Evolutionary conservation across 2,329 filamentous ascomycete genomes (phyloP), one percentile per base, ranked within the genome.

Genomic region (Monascus ruber): DNA sequence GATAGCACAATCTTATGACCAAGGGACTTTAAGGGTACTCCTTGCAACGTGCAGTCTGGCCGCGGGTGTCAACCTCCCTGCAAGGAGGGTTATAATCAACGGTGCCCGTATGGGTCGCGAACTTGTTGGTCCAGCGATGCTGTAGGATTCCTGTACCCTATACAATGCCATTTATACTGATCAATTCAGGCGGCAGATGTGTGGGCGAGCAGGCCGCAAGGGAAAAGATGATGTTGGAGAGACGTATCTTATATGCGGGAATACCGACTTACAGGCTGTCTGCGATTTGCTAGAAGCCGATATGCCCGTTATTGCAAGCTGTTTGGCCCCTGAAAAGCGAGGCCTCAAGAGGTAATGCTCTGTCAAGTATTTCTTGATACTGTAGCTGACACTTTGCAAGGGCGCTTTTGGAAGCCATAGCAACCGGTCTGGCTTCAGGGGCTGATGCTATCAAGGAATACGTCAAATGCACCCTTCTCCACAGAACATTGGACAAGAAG

Each of bases 1-100:
- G 5, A 72, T 87, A 39, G 77, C 82, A 2, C 71, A 70, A 29
- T 81, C 81, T 8, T 87, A 85, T 47, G 83, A 87, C 52, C 58
- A 65, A 31, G 81, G 83, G 1, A 66, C 73, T 4, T 55, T 87
- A 11, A 80, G 81, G 47, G 76, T 85, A 1, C 79, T 85, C 38
- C 77, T 85, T 10, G 83, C 83, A 31, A 88, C 83, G 1, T 86
- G 82, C 51, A 85, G 81, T 54, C 70, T 88, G 41, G 83, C 83
- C n/a, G 83, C 83, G 9, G 83, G 83, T n/a, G 85, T 88, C 42
- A 87, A 88, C 58, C 64, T 88, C 11, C 69, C 69, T 9, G 83
- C 83, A 5, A 70, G 83, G 38, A 69, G 83, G 47, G 83, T 88
- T 1, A 85, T 88, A 42, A 69, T 85, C 25, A 82, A 85, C 53